Conservation (phyloP, 2,329 filamentous ascomycete species). For the Botryotinia convoluta region DNA sequence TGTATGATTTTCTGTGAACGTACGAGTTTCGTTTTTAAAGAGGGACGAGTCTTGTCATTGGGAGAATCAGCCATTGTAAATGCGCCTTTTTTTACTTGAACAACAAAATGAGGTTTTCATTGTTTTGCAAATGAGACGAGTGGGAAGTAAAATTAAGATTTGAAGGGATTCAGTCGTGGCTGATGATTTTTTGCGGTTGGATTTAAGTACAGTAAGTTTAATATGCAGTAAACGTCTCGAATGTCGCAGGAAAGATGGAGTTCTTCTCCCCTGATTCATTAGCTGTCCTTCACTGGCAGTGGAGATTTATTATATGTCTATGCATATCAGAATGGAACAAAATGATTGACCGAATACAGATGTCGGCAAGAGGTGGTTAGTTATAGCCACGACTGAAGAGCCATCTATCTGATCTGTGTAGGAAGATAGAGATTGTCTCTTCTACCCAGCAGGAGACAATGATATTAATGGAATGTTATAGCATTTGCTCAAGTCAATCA, state of each 20-base stretch:
- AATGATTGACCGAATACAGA: not conserved
- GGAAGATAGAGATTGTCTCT: not conserved
- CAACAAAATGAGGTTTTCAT: slow-evolving; percentile 20
- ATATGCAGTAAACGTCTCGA: slow-evolving; percentile 16
- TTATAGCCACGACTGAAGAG: not conserved
- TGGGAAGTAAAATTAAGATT: slow-evolving; percentile 6
- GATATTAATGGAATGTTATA: not conserved
- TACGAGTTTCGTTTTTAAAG: slow-evolving; percentile 46
- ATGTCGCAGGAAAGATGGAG: slow-evolving; percentile 17
- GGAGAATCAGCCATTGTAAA: slow-evolving; percentile 39
- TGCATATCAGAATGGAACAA: not conserved
- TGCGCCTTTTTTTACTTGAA: slow-evolving; percentile 29
- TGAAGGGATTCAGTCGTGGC: slow-evolving; percentile 13
- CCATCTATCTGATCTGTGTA: not conserved
- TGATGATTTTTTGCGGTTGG: slow-evolving; percentile 17
- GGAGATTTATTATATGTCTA: not conserved
- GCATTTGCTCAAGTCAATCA: no score
- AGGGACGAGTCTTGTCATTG: slow-evolving; percentile 37
- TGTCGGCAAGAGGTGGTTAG: not conserved
- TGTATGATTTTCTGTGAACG: slow-evolving; percentile 54
- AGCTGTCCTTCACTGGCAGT: slow-evolving; percentile 15
- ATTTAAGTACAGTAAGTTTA: slow-evolving; percentile 12
- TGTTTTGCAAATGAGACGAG: slow-evolving; percentile 14
- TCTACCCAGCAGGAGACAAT: not conserved
- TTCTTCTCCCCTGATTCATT: slow-evolving; percentile 7